A percentile compares a stretch with the other conserved stretches of the same genome.
Conservation (phyloP, 768 basidiomycete species). For the Tubosaeta sp. region DNA sequence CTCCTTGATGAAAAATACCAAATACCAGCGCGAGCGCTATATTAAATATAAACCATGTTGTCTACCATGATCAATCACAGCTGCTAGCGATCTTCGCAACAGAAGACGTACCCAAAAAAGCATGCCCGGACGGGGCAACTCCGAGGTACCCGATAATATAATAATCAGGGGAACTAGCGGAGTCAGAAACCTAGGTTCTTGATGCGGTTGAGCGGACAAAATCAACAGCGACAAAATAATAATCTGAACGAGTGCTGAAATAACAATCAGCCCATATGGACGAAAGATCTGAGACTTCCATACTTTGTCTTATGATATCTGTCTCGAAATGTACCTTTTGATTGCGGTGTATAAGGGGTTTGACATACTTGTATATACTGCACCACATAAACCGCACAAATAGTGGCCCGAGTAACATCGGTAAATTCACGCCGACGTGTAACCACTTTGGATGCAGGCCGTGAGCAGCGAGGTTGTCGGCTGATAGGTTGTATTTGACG, state of each 20-base stretch:
- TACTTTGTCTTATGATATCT: constrained; percentile 18
- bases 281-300: neutral
- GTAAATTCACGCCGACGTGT: constrained; percentile 36
- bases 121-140: constrained; percentile 23
- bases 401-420: constrained; percentile 36
- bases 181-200: constrained; percentile 37
- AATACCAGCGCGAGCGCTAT: constrained; percentile 28
- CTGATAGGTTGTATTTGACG: constrained; percentile 34
- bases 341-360: neutral
- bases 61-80: constrained; percentile 14
- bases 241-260: constrained; percentile 29
- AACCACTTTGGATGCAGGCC: constrained; percentile 40
- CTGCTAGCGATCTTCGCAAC: neutral
- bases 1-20: constrained; percentile 38
- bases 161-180: constrained; percentile 34
- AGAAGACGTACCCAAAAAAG: constrained; percentile 31
- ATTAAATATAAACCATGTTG: constrained; percentile 29
- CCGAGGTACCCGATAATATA: constrained; percentile 25
- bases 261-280: neutral
- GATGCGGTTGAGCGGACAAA: constrained; percentile 35
- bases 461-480: constrained; percentile 35
- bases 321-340: constrained; percentile 10
- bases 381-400: constrained; percentile 23
- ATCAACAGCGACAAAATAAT: constrained; percentile 26
- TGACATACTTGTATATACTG: constrained; percentile 5